These are phyloP conservation scores for Citrus maxima DNA, from an alignment of 345 rosid species.

Conservation along the genomic window DNA sequence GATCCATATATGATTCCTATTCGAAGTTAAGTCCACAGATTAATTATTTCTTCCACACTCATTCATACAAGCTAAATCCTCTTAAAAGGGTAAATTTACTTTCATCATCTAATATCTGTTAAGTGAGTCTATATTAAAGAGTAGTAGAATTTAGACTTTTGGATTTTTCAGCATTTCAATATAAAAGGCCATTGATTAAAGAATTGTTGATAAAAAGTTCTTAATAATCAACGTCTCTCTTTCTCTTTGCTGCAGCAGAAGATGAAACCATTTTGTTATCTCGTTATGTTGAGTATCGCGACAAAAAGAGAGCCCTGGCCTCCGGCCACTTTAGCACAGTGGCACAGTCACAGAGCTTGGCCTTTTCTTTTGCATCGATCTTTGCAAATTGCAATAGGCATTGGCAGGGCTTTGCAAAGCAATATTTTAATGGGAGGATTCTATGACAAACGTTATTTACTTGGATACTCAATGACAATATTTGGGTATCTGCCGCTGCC, in stretches of 20 bases:
- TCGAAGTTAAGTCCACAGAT: not conserved
- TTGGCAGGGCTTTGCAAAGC: conserved; percentile 19
- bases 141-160: conserved; percentile 9
- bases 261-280: conserved; percentile 6
- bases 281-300: conserved; percentile 13
- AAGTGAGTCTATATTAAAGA: not conserved
- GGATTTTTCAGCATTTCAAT: conserved; percentile 31
- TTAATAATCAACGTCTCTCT: conserved; percentile 8
- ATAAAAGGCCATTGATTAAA: conserved; percentile 15
- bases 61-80: not conserved
- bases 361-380: conserved; percentile 25
- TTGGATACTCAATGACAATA: conserved; percentile 36
- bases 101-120: not conserved
- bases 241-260: not conserved
- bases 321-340: conserved; percentile 17
- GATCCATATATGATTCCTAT: conserved; percentile 10
- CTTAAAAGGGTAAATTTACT: not conserved
- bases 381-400: conserved; percentile 16
- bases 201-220: conserved; percentile 10
- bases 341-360: not conserved
- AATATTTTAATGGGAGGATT: conserved; percentile 30
- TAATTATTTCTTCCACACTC: conserved; percentile 5
- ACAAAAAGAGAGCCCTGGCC: conserved; percentile 31
- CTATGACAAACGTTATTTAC: conserved; percentile 44
- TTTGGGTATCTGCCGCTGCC: conserved; percentile 17